These are phyloP conservation scores for Hanseniaspora uvarum DNA, from an alignment of 1,139 yeast species.

Conservation along the genomic window DNA sequence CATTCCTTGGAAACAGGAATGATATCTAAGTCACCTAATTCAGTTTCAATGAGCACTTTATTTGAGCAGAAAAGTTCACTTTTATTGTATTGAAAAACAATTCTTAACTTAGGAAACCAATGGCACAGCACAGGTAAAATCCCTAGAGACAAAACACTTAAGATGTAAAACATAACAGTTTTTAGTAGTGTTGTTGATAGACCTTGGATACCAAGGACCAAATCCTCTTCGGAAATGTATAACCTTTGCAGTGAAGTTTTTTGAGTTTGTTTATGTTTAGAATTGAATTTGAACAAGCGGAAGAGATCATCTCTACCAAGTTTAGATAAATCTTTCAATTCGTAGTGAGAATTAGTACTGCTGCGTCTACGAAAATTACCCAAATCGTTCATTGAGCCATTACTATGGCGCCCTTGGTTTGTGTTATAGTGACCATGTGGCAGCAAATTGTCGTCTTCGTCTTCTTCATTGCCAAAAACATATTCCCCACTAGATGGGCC, in stretches of 20 bases:
- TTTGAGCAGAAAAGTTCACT: conserved; percentile 71
- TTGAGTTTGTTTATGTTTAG: conserved; percentile 30
- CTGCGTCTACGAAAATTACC: conserved; percentile 1
- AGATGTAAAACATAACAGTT: conserved; percentile 39
- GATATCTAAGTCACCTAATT: conserved; percentile 72
- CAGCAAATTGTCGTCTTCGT: not conserved
- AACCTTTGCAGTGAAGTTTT: conserved; percentile 56
- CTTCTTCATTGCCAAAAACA: conserved; percentile 4
- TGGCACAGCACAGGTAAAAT: conserved; percentile 59
- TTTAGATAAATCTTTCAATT: not conserved
- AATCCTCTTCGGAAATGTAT: conserved; percentile 89
- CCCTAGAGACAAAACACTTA: conserved; percentile 58
- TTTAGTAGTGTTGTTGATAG: conserved; percentile 48
- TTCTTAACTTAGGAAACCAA: conserved; percentile 75
- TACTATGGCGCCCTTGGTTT: not conserved
- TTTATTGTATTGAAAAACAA: conserved; percentile 54
- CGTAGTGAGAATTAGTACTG: not conserved
- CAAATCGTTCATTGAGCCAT: not conserved
- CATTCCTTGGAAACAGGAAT: conserved; percentile 46
- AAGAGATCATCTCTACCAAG: conserved; percentile 35
- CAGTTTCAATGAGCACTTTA: conserved; percentile 91
- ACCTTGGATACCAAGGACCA: conserved; percentile 90
- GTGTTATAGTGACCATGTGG: conserved; percentile 12
- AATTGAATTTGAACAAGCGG: conserved; percentile 29
- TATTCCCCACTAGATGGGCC: not conserved